These are phyloP conservation scores for Dalbergia oliveri DNA, from an alignment of 306 rosid species.

Conservation along the genomic window DNA sequence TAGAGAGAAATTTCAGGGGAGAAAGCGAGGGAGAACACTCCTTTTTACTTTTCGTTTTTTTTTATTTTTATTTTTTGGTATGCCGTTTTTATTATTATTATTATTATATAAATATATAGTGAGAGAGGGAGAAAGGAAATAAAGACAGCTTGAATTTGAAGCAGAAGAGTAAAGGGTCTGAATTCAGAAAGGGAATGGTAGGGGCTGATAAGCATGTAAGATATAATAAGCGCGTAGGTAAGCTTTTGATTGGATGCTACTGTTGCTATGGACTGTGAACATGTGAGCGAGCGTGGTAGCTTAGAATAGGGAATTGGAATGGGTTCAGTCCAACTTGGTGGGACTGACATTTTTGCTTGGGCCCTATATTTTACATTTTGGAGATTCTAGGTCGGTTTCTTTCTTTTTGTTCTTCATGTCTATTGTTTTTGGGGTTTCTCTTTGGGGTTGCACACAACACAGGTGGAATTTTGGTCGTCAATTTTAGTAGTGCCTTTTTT, in stretches of 20 bases:
- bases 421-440: too few species aligned
- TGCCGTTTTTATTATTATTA: too few species aligned
- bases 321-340: background rate
- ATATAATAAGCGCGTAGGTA: too few species aligned
- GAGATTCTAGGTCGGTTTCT: too few species aligned
- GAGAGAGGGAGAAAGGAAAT: slow-evolving; percentile 31
- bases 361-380: background rate
- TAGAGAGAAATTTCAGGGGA: slow-evolving; percentile 45
- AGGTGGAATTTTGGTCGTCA: too few species aligned
- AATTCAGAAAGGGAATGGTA: too few species aligned
- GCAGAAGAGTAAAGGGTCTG: slow-evolving; percentile 54
- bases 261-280: background rate
- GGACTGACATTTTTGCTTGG: background rate
- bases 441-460: too few species aligned
- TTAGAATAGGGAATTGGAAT: background rate
- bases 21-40: slow-evolving; percentile 21
- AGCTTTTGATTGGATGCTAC: background rate
- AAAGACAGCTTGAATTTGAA: slow-evolving; percentile 92
- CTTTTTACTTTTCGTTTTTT: slow-evolving; percentile 32
- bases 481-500: too few species aligned
- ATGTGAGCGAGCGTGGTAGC: background rate
- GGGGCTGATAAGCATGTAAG: too few species aligned
- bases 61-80: too few species aligned
- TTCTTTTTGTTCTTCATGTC: too few species aligned
- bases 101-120: background rate